Conservation (phyloP, 2,329 filamentous ascomycete genomes). For the Diaporthe aspalathi region DNA sequence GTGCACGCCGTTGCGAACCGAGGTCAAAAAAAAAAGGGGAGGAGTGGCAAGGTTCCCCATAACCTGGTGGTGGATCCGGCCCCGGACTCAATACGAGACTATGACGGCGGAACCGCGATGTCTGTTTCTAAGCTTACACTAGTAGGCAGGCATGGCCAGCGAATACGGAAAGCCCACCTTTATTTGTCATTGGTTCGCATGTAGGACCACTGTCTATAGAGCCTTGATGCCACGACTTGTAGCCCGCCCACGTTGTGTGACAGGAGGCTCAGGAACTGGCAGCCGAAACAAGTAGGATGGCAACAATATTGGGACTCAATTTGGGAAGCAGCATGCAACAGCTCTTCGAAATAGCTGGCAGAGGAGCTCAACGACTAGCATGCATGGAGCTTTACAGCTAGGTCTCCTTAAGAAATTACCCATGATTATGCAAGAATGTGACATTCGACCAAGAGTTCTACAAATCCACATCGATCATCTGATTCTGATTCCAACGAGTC, state of each 20-base stretch:
- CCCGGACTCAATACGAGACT: slow-evolving; percentile 19
- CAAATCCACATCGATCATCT: neutral
- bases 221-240: neutral
- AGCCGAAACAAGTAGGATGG: neutral
- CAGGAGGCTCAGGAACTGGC: neutral
- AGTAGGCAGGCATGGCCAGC: neutral
- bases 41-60: slow-evolving; percentile 24
- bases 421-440: slow-evolving; percentile 2
- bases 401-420: neutral
- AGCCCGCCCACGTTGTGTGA: neutral
- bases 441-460: neutral
- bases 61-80: slow-evolving; percentile 4
- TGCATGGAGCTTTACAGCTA: neutral
- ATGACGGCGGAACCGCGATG: slow-evolving; percentile 7
- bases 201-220: neutral
- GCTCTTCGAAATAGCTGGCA: no score
- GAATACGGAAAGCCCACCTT: neutral
- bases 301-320: neutral
- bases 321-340: no score
- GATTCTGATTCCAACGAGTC: neutral
- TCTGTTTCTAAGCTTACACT: slow-evolving; percentile 18
- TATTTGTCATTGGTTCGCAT: neutral
- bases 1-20: neutral
- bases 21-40: slow-evolving; percentile 22
- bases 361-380: neutral